A percentile compares a stretch with the other conserved stretches of the same genome.
phyloP scores from a whole-genome alignment of 345 rosid species.

The Acer campestre region DNA sequence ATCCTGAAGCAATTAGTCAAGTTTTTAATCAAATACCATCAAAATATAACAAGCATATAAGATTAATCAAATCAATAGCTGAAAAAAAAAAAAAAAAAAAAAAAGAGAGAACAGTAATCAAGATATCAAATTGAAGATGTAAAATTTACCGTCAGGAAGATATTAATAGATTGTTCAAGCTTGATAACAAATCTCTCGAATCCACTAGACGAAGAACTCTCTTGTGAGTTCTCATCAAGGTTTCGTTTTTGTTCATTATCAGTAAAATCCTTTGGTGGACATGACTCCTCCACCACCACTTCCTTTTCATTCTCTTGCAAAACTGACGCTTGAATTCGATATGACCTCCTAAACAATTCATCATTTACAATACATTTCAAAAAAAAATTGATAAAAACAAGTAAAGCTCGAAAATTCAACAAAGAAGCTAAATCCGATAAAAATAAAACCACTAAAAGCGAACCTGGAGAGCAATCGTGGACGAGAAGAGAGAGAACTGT shows the following conservation, averaged over 20 bases:
- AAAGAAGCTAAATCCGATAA: background rate
- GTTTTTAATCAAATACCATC: background rate
- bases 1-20: conserved; percentile 49
- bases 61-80: background rate
- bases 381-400: background rate
- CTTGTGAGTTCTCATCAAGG: conserved; percentile 27
- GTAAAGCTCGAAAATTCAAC: too few species aligned
- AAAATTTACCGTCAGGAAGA: conserved; percentile 72
- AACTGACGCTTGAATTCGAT: conserved; percentile 52
- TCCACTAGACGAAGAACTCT: conserved; percentile 38
- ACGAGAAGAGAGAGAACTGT: conserved; percentile 27
- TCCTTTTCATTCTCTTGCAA: conserved; percentile 74
- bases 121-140: background rate
- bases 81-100: background rate
- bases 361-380: background rate
- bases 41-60: background rate
- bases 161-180: conserved; percentile 74
- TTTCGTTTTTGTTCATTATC: conserved; percentile 20
- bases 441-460: background rate
- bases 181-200: conserved; percentile 61
- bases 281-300: conserved; percentile 69
- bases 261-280: conserved; percentile 46
- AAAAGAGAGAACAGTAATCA: background rate
- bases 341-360: conserved; percentile 36
- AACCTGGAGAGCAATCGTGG: conserved; percentile 41